Evolutionary conservation across 2,329 filamentous ascomycete species (phyloP).

Genomic region (Aspergillus pseudoterreus): DNA sequence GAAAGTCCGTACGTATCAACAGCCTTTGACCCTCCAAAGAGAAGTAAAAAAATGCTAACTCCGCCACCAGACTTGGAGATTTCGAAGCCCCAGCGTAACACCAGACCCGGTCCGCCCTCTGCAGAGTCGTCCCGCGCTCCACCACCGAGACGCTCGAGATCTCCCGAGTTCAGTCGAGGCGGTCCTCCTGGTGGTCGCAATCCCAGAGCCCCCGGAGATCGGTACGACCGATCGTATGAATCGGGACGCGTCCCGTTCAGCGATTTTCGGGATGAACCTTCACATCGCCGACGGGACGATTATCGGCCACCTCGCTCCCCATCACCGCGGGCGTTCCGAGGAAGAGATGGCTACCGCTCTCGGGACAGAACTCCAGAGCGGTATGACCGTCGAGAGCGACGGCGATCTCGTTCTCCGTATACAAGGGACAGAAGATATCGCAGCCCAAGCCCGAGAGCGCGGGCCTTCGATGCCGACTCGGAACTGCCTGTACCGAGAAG

Average conservation of each 20-base stretch:
- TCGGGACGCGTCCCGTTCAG: conserved; percentile 38
- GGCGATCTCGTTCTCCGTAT: conserved; percentile 67
- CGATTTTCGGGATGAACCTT: conserved; percentile 49
- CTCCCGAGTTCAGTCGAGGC: conserved; percentile 57
- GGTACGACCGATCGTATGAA: conserved; percentile 42
- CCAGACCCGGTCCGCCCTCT: conserved; percentile 50
- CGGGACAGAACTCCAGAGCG: conserved; percentile 45
- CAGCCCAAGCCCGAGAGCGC: conserved; percentile 64
- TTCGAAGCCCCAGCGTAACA: conserved; percentile 81
- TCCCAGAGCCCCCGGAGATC: conserved; percentile 32
- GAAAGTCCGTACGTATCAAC: conserved; percentile 72
- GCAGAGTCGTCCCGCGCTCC: conserved; percentile 34
- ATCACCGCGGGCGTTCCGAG: conserved; percentile 58
- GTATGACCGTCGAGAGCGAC: conserved; percentile 53
- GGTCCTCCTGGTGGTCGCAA: conserved; percentile 28
- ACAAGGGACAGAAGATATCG: conserved; percentile 61
- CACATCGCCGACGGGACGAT: conserved; percentile 55
- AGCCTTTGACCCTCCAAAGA: background rate
- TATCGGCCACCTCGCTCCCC: conserved; percentile 60
- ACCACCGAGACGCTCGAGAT: conserved; percentile 55
- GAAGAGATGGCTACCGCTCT: conserved; percentile 60
- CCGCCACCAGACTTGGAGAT: conserved; percentile 42
- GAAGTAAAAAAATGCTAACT: conserved; percentile 15
- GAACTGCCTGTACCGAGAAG: conserved; percentile 70
- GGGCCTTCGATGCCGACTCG: conserved; percentile 55